Percentiles rank a stretch among this genome's conserved stretches.
phyloP scores from a whole-genome alignment of 1,284 basidiomycete species.

The Bjerkandera adusta region DNA sequence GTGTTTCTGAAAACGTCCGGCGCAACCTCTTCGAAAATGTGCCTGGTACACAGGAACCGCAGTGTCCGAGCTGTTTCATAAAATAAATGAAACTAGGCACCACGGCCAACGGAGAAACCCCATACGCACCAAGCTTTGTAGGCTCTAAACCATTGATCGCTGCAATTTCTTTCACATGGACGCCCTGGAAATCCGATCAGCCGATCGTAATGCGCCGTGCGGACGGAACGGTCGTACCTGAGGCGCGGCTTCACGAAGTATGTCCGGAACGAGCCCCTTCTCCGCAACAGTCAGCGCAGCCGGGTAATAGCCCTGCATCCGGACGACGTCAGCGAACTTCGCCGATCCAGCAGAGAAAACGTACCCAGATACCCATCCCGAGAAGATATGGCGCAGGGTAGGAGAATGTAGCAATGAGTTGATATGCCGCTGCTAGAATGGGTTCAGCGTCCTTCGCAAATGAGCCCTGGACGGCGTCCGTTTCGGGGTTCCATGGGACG shows the following conservation, averaged over 20 bases:
- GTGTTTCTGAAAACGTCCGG: slow-evolving; percentile 28
- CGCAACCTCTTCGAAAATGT: slow-evolving; percentile 27
- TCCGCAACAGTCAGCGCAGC: neutral
- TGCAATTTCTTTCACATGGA: slow-evolving; percentile 27
- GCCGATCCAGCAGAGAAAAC: neutral
- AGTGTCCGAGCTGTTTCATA: slow-evolving; percentile 12
- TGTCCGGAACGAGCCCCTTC: slow-evolving; percentile 18
- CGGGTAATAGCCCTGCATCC: neutral
- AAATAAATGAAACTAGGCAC: neutral
- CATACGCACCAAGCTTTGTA: slow-evolving; percentile 22
- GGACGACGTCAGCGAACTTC: neutral
- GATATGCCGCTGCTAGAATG: slow-evolving; percentile 16
- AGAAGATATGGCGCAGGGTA: slow-evolving; percentile 8
- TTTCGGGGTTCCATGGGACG: slow-evolving; percentile 2
- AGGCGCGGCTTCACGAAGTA: slow-evolving; percentile 21
- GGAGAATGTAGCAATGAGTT: slow-evolving; percentile 15
- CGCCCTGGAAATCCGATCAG: slow-evolving; percentile 15
- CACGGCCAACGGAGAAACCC: neutral
- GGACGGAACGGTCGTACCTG: slow-evolving; percentile 9
- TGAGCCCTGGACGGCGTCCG: slow-evolving; percentile 5
- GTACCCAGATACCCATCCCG: slow-evolving; percentile 2
- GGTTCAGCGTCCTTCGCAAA: slow-evolving; percentile 7
- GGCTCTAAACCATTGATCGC: slow-evolving; percentile 19
- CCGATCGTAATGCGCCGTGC: neutral
- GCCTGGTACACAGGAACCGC: slow-evolving; percentile 21